phyloP scores from a whole-genome alignment of 306 rosid species.

The Myrica gale region DNA sequence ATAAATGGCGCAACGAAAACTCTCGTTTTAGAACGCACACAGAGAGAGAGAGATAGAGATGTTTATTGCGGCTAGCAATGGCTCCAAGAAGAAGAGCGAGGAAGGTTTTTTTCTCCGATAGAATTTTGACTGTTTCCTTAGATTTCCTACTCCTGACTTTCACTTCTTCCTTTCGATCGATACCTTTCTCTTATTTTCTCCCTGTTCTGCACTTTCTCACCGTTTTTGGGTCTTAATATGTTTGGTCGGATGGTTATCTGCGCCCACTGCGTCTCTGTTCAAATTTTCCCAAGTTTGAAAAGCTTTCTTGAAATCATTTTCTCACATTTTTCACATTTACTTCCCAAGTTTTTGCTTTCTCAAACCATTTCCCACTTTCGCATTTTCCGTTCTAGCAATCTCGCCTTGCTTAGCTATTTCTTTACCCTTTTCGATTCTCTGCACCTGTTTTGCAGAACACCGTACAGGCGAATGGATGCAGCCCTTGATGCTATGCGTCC shows the following conservation, averaged over 20 bases:
- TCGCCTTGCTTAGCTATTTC: neutral
- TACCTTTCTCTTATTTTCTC: neutral
- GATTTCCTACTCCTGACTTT: neutral
- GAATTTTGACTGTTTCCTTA: neutral
- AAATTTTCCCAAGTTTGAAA: neutral
- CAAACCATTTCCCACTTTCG: neutral
- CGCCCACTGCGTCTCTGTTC: neutral
- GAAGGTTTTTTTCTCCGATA: neutral
- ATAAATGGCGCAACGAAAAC: no score
- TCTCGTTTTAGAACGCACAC: neutral
- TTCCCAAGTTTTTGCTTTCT: neutral
- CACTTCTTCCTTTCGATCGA: no score
- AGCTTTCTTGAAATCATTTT: neutral
- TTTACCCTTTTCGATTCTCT: neutral
- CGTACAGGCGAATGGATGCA: conserved; percentile 63
- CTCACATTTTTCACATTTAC: neutral
- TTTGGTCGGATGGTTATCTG: neutral
- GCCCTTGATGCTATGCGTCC: conserved; percentile 53
- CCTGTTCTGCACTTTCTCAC: neutral
- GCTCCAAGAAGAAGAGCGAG: conserved; percentile 26
- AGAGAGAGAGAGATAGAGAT: neutral
- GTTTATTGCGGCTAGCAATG: neutral
- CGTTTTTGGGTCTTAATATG: no score
- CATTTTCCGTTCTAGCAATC: neutral
- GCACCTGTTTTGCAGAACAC: conserved; percentile 11